Conservation (phyloP, 2,329 filamentous ascomycete species). For the Podosphaera fusca region DNA sequence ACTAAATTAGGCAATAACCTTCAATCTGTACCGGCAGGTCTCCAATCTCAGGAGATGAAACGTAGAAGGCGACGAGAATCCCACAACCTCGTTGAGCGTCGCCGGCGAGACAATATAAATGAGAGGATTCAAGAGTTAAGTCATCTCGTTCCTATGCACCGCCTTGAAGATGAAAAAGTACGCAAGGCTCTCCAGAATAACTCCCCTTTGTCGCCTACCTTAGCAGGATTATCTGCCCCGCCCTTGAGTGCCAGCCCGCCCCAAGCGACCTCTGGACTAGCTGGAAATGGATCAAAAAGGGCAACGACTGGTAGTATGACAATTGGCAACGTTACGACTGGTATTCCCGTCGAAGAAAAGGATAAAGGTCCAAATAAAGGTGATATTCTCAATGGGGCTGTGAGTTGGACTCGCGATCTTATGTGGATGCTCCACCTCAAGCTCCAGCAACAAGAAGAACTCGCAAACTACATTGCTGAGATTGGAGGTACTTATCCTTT, state of each 20-base stretch:
- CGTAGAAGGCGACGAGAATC: constrained; percentile 75
- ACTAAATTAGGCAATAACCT: constrained; percentile 43
- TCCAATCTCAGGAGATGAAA: constrained; percentile 82
- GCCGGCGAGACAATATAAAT: constrained; percentile 93
- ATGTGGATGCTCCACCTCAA: constrained; percentile 94
- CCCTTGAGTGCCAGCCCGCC: constrained; percentile 36
- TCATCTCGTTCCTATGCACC: constrained; percentile 73
- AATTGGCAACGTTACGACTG: constrained; percentile 80
- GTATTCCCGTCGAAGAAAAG: constrained; percentile 83
- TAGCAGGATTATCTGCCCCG: constrained; percentile 35
- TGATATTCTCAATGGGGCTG: constrained; percentile 89
- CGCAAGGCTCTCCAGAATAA: constrained; percentile 87
- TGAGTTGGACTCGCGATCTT: constrained; percentile 89
- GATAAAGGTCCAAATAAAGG: constrained; percentile 98
- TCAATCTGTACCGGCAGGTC: constrained; percentile 9
- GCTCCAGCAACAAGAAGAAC: constrained; percentile 69
- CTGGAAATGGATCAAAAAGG: constrained; percentile 61
- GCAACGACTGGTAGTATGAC: constrained; percentile 67
- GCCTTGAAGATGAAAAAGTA: constrained; percentile 90
- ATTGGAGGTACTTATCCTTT: constrained; percentile 59
- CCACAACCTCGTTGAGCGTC: constrained; percentile 87
- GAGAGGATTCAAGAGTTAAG: constrained; percentile 94
- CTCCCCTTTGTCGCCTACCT: constrained; percentile 64
- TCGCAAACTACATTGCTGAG: constrained; percentile 50
- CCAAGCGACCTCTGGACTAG: constrained; percentile 69